Evolutionary conservation across 805 yeast species (phyloP).

Genomic region (Candida ulmi): DNA sequence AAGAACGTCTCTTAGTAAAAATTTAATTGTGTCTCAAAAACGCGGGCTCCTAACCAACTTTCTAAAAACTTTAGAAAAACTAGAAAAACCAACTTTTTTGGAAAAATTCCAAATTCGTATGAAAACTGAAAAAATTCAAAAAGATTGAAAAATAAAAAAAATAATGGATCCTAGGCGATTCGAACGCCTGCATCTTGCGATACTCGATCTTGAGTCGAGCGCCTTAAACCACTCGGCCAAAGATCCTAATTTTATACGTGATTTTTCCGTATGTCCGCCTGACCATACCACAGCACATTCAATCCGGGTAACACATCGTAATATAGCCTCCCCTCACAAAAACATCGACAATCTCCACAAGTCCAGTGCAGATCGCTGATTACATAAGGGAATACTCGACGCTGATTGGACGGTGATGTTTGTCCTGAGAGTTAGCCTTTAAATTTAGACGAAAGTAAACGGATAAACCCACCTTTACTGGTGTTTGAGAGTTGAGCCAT

Average conservation of each 20-base stretch:
- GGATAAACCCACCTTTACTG: too few species aligned
- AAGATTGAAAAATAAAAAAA: background rate
- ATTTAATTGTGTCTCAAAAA: too few species aligned
- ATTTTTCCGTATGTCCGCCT: too few species aligned
- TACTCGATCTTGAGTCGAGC: conserved; percentile 1
- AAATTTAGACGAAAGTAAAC: too few species aligned
- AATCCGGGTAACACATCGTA: background rate
- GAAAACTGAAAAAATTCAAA: background rate
- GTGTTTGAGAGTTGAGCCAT: too few species aligned
- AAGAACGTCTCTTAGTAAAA: too few species aligned
- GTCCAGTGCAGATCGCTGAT: background rate
- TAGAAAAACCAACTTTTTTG: too few species aligned
- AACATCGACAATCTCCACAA: background rate
- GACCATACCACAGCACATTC: too few species aligned
- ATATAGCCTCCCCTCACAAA: background rate
- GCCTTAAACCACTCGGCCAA: conserved; percentile 5
- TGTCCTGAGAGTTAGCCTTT: background rate
- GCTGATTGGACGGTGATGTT: background rate
- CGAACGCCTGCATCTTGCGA: conserved; percentile 2
- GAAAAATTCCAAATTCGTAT: background rate
- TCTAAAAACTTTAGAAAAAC: too few species aligned
- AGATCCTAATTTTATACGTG: conserved; percentile 1
- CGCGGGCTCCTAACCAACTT: too few species aligned
- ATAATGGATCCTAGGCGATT: conserved; percentile 2
- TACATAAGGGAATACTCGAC: background rate